These are phyloP conservation scores for Microstegium vimineum DNA, from an alignment of 176 grass and related monocot species.

Conservation along the genomic window DNA sequence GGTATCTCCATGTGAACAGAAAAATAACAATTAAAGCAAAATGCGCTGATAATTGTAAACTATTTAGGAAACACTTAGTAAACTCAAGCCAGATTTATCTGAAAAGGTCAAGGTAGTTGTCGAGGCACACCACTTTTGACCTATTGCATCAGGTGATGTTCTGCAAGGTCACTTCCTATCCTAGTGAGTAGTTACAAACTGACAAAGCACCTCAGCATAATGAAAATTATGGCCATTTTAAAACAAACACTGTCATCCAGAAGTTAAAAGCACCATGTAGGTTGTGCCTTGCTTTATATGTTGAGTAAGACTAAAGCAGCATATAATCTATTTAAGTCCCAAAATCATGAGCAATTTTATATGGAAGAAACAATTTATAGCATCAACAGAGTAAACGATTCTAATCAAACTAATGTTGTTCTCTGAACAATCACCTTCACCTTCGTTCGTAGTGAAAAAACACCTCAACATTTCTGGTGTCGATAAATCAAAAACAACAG, in stretches of 20 bases:
- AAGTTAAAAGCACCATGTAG: neutral
- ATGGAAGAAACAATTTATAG: neutral
- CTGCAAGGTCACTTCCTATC: neutral
- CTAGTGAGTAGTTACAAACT: neutral
- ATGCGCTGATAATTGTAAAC: neutral
- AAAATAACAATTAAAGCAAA: neutral
- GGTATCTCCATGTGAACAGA: neutral
- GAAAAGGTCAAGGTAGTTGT: neutral
- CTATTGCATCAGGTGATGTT: neutral
- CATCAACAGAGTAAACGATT: neutral
- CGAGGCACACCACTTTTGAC: neutral
- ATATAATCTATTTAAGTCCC: neutral
- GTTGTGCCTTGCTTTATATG: neutral
- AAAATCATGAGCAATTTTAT: neutral
- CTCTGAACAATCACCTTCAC: neutral
- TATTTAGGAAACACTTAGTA: neutral
- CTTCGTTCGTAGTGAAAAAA: neutral
- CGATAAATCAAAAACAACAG: neutral
- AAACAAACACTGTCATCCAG: neutral
- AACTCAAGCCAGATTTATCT: neutral
- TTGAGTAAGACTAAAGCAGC: neutral
- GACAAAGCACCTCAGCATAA: neutral
- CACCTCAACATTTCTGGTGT: neutral
- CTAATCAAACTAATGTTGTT: neutral
- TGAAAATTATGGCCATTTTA: neutral